These are phyloP conservation scores for Kondoa subrosea DNA, from an alignment of 768 basidiomycete species.

Conservation along the genomic window DNA sequence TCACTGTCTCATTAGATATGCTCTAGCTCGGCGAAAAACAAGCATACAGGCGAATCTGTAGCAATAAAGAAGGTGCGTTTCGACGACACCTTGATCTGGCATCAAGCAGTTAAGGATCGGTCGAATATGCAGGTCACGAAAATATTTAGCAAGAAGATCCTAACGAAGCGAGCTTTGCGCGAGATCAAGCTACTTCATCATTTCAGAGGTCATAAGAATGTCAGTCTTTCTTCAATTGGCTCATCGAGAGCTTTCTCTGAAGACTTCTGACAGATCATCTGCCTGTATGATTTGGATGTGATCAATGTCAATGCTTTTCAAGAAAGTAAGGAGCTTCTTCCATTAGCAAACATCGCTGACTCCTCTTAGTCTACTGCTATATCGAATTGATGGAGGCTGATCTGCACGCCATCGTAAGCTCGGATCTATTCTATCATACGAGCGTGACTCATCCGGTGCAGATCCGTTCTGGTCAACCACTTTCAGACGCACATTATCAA, in stretches of 20 bases:
- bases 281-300: constrained; percentile 86
- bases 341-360: background rate
- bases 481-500: constrained; percentile 38
- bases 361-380: constrained; percentile 37
- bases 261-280: constrained; percentile 52
- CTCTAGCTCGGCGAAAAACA: constrained; percentile 41
- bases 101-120: background rate
- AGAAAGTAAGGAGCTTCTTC: constrained; percentile 58
- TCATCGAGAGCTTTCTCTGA: background rate
- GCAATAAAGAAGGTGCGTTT: constrained; percentile 85
- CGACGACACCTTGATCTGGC: background rate
- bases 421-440: background rate
- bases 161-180: constrained; percentile 87
- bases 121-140: constrained; percentile 29
- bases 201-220: constrained; percentile 98
- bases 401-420: constrained; percentile 80
- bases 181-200: constrained; percentile 86
- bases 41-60: constrained; percentile 65
- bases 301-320: constrained; percentile 83
- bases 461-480: constrained; percentile 37
- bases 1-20: constrained; percentile 21
- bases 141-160: constrained; percentile 49
- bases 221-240: constrained; percentile 33
- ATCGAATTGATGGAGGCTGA: constrained; percentile 99
- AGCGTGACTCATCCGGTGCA: constrained; percentile 13